A percentile compares a stretch with the other conserved stretches of the same genome.
Evolutionary conservation across 2,329 filamentous ascomycete species (phyloP).

Genomic region (Penicillium sp.): DNA sequence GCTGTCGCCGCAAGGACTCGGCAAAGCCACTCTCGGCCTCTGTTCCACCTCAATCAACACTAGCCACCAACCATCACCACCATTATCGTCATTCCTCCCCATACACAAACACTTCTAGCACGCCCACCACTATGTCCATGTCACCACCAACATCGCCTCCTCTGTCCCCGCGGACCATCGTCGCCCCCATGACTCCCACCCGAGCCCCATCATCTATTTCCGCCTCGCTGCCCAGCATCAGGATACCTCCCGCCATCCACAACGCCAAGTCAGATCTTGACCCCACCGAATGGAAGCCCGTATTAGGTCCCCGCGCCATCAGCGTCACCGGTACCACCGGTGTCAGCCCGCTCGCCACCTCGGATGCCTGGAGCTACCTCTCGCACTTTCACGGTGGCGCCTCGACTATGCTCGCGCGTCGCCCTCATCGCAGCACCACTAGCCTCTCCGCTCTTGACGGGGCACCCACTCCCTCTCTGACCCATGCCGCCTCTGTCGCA

Average conservation of each 20-base stretch:
- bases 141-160: slow-evolving; percentile 31
- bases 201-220: slow-evolving; percentile 13
- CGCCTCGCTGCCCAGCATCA: slow-evolving; percentile 20
- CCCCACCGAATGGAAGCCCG: slow-evolving; percentile 47
- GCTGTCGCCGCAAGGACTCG: slow-evolving; percentile 44
- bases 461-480: slow-evolving; percentile 28
- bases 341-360: slow-evolving; percentile 22
- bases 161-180: slow-evolving; percentile 33
- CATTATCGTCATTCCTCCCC: neutral
- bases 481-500: slow-evolving; percentile 32
- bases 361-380: slow-evolving; percentile 42
- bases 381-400: slow-evolving; percentile 37
- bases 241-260: slow-evolving; percentile 38
- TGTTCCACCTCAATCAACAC: slow-evolving; percentile 25
- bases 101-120: neutral
- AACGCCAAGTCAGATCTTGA: slow-evolving; percentile 42
- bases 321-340: slow-evolving; percentile 3
- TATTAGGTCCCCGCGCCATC: slow-evolving; percentile 26
- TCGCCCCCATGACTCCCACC: slow-evolving; percentile 34
- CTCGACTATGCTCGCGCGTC: slow-evolving; percentile 16
- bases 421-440: slow-evolving; percentile 23
- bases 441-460: slow-evolving; percentile 30
- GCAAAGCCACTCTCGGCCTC: slow-evolving; percentile 41
- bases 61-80: slow-evolving; percentile 25
- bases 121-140: slow-evolving; percentile 14